Evolutionary conservation across 1,284 basidiomycete genomes (phyloP).

Genomic region (Serendipita sp.): DNA sequence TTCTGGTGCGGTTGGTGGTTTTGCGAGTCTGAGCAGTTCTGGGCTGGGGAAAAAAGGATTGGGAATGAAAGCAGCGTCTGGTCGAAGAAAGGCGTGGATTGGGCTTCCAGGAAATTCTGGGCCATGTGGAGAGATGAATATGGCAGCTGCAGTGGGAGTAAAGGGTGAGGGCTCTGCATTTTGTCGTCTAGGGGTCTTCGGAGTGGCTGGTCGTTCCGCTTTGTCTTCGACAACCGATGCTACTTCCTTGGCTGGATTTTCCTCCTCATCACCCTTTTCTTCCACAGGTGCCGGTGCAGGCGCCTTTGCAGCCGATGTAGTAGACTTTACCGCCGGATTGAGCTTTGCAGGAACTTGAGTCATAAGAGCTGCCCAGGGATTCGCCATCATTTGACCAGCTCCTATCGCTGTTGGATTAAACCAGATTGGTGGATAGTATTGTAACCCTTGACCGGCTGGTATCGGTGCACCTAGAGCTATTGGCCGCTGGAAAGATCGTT

Average conservation of each 20-base stretch:
- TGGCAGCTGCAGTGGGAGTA: neutral
- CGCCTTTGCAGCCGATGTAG: neutral
- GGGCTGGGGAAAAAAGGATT: neutral
- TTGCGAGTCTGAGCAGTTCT: neutral
- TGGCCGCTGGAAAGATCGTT: neutral
- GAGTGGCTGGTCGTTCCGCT: neutral
- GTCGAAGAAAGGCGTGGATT: neutral
- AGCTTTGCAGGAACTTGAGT: neutral
- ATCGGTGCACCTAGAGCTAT: neutral
- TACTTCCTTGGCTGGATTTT: neutral
- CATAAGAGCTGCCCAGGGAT: neutral
- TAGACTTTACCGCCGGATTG: neutral
- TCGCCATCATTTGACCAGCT: neutral
- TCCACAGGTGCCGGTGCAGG: neutral
- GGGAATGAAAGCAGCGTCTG: constrained; percentile 1
- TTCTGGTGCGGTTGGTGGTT: neutral
- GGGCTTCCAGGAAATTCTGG: neutral
- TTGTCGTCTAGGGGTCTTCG: neutral
- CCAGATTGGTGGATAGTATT: constrained; percentile 2
- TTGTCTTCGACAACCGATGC: neutral
- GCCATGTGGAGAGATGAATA: neutral
- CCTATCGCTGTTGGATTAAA: neutral
- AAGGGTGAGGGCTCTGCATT: neutral
- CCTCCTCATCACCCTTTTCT: neutral
- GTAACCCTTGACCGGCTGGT: neutral